Conservation (phyloP, 2,329 filamentous ascomycete species). For the Cladobotryum mycophilum region DNA sequence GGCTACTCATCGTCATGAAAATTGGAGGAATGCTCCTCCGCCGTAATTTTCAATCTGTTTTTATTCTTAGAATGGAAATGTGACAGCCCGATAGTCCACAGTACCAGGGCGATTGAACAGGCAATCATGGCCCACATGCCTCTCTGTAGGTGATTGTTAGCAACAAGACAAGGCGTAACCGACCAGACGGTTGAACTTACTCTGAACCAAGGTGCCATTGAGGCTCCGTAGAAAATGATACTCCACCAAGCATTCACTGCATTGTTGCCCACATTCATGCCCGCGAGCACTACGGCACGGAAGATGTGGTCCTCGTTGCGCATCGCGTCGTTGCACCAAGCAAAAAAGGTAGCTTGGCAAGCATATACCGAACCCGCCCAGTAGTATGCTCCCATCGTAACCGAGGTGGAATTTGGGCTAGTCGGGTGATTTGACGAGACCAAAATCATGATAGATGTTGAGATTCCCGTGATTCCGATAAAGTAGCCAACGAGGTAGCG, state of each 20-base stretch:
- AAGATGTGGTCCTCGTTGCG: conserved; percentile 57
- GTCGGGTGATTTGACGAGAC: conserved; percentile 38
- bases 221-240: conserved; percentile 63
- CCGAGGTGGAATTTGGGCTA: conserved; percentile 36
- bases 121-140: conserved; percentile 74
- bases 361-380: conserved; percentile 65
- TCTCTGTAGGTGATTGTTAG: conserved; percentile 29
- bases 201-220: conserved; percentile 59
- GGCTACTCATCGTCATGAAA: conserved; percentile 4
- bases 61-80: conserved; percentile 27
- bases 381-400: conserved; percentile 62
- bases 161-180: neutral
- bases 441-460: conserved; percentile 57
- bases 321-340: conserved; percentile 68
- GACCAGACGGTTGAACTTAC: conserved; percentile 32
- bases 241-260: conserved; percentile 69
- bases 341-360: conserved; percentile 68
- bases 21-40: neutral
- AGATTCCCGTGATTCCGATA: conserved; percentile 58
- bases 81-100: conserved; percentile 53
- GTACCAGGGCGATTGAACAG: conserved; percentile 49
- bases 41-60: conserved; percentile 3
- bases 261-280: conserved; percentile 65
- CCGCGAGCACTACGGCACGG: conserved; percentile 60
- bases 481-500: conserved; percentile 62